Base-by-base conservation (phyloP, 1,139 yeast species). In the Protomyces pachydermus region DNA sequence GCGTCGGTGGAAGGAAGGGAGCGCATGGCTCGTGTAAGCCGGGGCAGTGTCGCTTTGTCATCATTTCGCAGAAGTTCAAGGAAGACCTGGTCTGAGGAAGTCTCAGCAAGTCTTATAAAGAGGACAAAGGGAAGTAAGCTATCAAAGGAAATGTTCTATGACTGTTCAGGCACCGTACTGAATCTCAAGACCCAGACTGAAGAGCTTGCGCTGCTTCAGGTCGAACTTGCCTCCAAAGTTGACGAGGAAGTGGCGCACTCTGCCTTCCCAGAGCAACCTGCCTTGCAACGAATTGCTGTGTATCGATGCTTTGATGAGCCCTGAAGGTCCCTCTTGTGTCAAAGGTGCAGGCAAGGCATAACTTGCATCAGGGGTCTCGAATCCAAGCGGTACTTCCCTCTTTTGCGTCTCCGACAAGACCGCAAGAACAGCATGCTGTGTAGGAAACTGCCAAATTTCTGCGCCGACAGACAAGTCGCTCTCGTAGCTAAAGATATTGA, bases 401-500 rank as follows among this genome's bases (percentile, higher is more conserved):
- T 28, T 28, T 28, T 28, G 32, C 32, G 32, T 28, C 39, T 32
- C 18, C n/a, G 52, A 23, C 12, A 60, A 25, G 23, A n/a, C 53
- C 8, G 58, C 45, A 14, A 6, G 16, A 4, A 28, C 14, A 34
- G 18, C 14, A 6, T 3, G 37, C 12, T 14, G n/a, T 3, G 62
- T 42, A 6, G 66, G 76, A 16, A 66, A 67, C 25, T 77, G 83
- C 85, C 93, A 90, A 34, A 93, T 73, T 72, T 93, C 97, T 71
- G 88, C 85, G 1, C 98, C 98, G 42, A 95, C 75, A 0, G 95
- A 85, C 65, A 93, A 76, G 72, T 93, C 90, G 64, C 97, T 88
- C 66, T 89, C 88, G 71, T 93, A 91, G 0, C 98, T 91, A 73
- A 89, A 93, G 62, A 90, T 78, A 72, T 95, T 95, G 74, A 93